A percentile compares a stretch with the other conserved stretches of the same genome.
phyloP scores from a whole-genome alignment of 139 green algal genomes.

The Penium margaritaceum region DNA sequence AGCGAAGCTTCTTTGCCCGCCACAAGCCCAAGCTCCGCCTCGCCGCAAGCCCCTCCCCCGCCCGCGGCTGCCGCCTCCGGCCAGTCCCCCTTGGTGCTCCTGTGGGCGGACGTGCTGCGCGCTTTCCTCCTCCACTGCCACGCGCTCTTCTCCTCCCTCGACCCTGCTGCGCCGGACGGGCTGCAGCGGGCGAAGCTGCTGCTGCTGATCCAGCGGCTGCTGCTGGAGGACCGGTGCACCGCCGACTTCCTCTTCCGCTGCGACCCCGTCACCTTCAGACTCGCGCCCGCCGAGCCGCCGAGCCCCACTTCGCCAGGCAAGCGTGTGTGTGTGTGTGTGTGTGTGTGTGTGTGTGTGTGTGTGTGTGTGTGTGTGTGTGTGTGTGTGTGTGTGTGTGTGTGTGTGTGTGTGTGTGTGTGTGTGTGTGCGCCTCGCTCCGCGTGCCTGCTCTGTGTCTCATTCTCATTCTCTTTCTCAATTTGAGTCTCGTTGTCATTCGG shows the following conservation, averaged over 20 bases:
- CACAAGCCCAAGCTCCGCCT: no score
- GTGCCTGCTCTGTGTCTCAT: no score
- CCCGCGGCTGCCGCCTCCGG: no score
- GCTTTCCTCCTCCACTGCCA: not conserved
- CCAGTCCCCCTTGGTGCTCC: not conserved
- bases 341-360: not conserved
- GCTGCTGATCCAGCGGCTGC: not conserved
- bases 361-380: not conserved
- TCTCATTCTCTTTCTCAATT: no score
- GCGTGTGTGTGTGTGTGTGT: not conserved
- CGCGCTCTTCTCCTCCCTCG: not conserved
- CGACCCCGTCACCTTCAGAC: constrained; percentile 1
- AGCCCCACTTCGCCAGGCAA: not conserved
- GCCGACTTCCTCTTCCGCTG: constrained; percentile 26
- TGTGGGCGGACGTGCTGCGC: not conserved
- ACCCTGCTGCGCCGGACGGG: no score
- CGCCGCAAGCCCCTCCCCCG: no score
- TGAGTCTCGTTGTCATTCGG: no score
- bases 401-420: not conserved
- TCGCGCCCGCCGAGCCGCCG: not conserved
- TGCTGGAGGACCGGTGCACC: constrained; percentile 4
- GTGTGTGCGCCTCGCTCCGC: not conserved
- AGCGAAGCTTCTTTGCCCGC: no score
- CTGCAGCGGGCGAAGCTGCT: not conserved
- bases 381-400: not conserved